Conservation (phyloP, 441 rosid species). For the Populus hybrid region DNA sequence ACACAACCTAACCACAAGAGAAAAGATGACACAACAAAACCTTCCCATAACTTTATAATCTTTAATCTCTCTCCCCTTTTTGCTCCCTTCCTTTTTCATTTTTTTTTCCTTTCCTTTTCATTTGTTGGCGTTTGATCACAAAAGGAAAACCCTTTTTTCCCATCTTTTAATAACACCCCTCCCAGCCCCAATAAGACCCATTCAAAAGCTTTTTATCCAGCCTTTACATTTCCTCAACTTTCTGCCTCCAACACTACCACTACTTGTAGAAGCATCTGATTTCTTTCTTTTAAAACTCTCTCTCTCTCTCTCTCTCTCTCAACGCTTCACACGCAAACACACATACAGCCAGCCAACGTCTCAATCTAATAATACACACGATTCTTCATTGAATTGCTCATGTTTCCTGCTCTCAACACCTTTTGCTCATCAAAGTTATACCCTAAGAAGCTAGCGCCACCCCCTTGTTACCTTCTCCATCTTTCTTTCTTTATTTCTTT, state of each 20-base stretch:
- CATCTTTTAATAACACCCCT: not conserved
- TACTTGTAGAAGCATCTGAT: conserved; percentile 25
- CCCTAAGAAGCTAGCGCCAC: conserved; percentile 2
- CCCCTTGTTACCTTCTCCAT: not conserved
- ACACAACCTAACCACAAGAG: conserved; percentile 38
- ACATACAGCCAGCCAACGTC: not conserved
- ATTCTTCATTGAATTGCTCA: conserved; percentile 2
- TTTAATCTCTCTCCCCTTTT: not conserved
- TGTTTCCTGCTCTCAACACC: conserved; percentile 15
- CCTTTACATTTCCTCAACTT: conserved; percentile 15
- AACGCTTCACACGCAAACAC: not conserved
- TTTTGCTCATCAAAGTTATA: conserved; percentile 4
- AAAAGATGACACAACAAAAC: conserved; percentile 24
- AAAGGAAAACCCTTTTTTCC: not conserved
- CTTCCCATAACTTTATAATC: not conserved
- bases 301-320: not conserved
- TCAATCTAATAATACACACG: not conserved
- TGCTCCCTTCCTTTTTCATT: not conserved
- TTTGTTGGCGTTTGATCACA: not conserved
- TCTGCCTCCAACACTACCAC: conserved; percentile 18
- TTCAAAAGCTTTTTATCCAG: conserved; percentile 18
- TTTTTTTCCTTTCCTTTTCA: not conserved
- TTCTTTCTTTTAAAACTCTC: conserved; percentile 5
- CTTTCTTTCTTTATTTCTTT: not conserved
- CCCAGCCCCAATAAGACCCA: conserved; percentile 20